These are phyloP conservation scores for Lodderomyces parapsilosis DNA, from an alignment of 1,139 yeast species.

Conservation along the genomic window DNA sequence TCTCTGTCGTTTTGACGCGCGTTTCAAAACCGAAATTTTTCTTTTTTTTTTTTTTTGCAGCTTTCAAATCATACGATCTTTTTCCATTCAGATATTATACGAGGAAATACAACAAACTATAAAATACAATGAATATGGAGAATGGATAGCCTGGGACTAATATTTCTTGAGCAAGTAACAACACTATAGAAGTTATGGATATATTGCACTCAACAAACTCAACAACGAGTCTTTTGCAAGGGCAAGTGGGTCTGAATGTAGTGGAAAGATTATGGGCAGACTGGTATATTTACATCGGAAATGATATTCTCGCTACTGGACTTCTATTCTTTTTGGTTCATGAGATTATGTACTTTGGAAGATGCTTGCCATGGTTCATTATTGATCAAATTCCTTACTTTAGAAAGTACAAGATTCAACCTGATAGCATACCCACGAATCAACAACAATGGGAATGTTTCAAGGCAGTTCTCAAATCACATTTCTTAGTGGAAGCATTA, in stretches of 20 bases:
- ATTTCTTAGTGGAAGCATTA: constrained; percentile 86
- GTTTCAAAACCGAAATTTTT: background rate
- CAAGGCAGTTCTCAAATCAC: constrained; percentile 78
- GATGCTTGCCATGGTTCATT: constrained; percentile 82
- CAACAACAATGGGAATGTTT: constrained; percentile 92
- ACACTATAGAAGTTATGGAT: background rate
- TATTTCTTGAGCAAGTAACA: background rate
- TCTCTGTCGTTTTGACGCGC: background rate
- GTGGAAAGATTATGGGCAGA: constrained; percentile 72
- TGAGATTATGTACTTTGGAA: constrained; percentile 79
- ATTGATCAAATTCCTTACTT: constrained; percentile 76
- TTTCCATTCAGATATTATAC: background rate
- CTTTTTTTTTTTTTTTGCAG: background rate
- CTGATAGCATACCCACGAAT: constrained; percentile 69
- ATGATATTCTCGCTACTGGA: constrained; percentile 83
- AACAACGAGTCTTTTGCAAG: background rate
- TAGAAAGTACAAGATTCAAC: constrained; percentile 78
- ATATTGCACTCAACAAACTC: background rate
- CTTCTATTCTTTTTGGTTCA: constrained; percentile 69
- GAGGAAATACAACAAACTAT: background rate
- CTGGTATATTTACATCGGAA: constrained; percentile 71
- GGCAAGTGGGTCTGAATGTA: constrained; percentile 1
- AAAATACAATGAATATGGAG: background rate
- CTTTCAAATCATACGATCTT: constrained; percentile 1
- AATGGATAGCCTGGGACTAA: no score